Evolutionary conservation across 106 monocot species (phyloP), one percentile per base, ranked within the genome.

Genomic region (Dioscorea alata): DNA sequence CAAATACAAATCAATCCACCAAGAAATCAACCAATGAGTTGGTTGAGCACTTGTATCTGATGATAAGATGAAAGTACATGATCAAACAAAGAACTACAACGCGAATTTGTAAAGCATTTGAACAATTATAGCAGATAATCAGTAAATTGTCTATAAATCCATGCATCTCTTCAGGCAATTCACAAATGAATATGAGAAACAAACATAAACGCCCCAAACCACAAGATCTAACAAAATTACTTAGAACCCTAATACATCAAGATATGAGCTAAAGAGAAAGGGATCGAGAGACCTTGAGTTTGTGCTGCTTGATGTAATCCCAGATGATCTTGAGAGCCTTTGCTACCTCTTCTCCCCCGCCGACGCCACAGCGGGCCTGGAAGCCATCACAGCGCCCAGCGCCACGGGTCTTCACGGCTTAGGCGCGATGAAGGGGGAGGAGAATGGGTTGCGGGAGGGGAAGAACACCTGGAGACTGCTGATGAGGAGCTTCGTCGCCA

Each of bases 231-330:
- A 6, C 42, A 42, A 42, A 42, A 2, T 42, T 6, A 42, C 42
- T 42, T 42, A 42, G 42, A 42, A 42, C 42, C 10, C 10, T 10
- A 42, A 42, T 42, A 6, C 42, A 42, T 42, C 42, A 42, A 42
- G 4, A 1, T 10, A 42, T 28, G 42, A 42, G 10, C 6, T 42
- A 42, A 42, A 42, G 42, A 42, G 42, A 10, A 59, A 21, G n/a
- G 4, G 12, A 59, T 20, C 7, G 23, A 17, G 52, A 63, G 48
- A 88, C 88, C 81, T 88, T 84, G 25, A 88, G 84, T 42, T 88
- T 84, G 66, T 88, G 74, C 61, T 68, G 66, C 78, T 88, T 88
- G 69, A 88, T 84, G 67, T 88, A 84, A n/a, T 64, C 84, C 88
- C 84, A 88, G 22, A 88, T 76, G 25, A 59, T 33, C 78, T 88